Percentiles rank a stretch among this genome's conserved stretches.
These are phyloP conservation scores for Hypoxylon sp. DNA, from an alignment of 2,329 filamentous ascomycete species.

Conservation along the genomic window DNA sequence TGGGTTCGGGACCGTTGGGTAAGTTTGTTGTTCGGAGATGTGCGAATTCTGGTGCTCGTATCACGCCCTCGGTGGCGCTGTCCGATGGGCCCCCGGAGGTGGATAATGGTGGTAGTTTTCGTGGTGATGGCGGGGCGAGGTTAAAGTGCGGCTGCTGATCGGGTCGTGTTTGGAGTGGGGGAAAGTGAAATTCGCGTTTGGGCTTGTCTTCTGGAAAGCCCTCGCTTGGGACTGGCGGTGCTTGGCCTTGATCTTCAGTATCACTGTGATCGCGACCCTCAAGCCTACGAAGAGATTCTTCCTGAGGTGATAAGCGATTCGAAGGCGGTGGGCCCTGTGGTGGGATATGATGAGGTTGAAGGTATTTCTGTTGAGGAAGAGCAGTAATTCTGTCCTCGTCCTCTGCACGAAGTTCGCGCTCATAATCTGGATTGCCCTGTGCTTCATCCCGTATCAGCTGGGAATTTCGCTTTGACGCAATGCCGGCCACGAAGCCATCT, in stretches of 20 bases:
- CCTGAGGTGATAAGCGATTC: slow-evolving; percentile 55
- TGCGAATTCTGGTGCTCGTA: slow-evolving; percentile 68
- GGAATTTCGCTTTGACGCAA: slow-evolving; percentile 89
- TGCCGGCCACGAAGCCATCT: slow-evolving; percentile 87
- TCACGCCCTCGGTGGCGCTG: slow-evolving; percentile 18
- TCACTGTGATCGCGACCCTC: slow-evolving; percentile 65
- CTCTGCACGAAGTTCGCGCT: slow-evolving; percentile 83
- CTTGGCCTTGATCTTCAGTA: slow-evolving; percentile 55
- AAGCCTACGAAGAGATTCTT: slow-evolving; percentile 65
- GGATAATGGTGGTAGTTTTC: slow-evolving; percentile 49
- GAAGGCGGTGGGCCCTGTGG: slow-evolving; percentile 55
- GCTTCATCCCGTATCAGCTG: slow-evolving; percentile 86
- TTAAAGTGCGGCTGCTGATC: slow-evolving; percentile 71
- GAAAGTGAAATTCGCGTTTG: slow-evolving; percentile 70
- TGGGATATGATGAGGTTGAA: slow-evolving; percentile 67
- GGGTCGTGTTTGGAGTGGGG: slow-evolving; percentile 64
- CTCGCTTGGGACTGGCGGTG: slow-evolving; percentile 38
- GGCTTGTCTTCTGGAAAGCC: slow-evolving; percentile 55
- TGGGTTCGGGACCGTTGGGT: slow-evolving; percentile 46
- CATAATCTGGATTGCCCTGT: slow-evolving; percentile 81
- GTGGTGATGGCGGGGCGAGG: slow-evolving; percentile 66
- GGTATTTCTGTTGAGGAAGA: slow-evolving; percentile 77
- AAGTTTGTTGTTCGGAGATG: slow-evolving; percentile 68
- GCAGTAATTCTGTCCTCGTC: slow-evolving; percentile 89
- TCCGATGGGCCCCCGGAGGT: slow-evolving; percentile 32